phyloP scores from a whole-genome alignment of 169 alveolate species.

The Toxoplasma gondii region DNA sequence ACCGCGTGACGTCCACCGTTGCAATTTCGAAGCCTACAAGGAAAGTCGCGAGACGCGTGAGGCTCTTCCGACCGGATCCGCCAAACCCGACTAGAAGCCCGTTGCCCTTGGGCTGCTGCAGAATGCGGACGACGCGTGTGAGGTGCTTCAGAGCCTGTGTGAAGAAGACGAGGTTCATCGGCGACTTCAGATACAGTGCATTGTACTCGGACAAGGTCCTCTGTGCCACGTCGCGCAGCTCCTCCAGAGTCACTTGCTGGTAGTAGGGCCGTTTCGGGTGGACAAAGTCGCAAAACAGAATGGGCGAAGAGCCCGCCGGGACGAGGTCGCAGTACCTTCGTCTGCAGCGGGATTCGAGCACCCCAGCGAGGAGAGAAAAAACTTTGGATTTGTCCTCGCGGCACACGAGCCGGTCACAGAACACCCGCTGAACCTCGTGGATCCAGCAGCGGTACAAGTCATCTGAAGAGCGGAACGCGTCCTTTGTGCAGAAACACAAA shows the following conservation, averaged over 20 bases:
- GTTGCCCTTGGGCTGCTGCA: slow-evolving; percentile 94
- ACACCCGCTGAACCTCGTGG: slow-evolving; percentile 96
- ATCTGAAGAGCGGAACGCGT: slow-evolving; percentile 77
- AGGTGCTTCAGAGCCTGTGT: slow-evolving; percentile 94
- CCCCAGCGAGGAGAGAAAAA: slow-evolving; percentile 74
- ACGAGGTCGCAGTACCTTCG: slow-evolving; percentile 72
- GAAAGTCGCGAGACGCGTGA: slow-evolving; percentile 94
- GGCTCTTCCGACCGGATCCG: slow-evolving; percentile 96
- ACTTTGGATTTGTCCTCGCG: slow-evolving; percentile 86
- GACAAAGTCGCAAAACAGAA: slow-evolving; percentile 69
- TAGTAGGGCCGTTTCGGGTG: neutral
- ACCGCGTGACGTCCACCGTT: slow-evolving; percentile 87
- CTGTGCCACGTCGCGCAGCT: slow-evolving; percentile 81
- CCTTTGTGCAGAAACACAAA: slow-evolving; percentile 80
- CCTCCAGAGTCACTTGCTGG: slow-evolving; percentile 40
- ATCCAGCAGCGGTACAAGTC: slow-evolving; percentile 94
- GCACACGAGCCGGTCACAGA: slow-evolving; percentile 92
- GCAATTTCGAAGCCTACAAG: slow-evolving; percentile 87
- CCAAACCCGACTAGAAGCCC: slow-evolving; percentile 97
- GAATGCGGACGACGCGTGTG: slow-evolving; percentile 90
- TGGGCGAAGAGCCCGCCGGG: slow-evolving; percentile 62
- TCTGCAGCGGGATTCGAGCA: slow-evolving; percentile 78
- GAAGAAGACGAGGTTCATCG: slow-evolving; percentile 90
- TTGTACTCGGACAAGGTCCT: slow-evolving; percentile 83
- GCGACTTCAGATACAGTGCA: slow-evolving; percentile 75